Evolutionary conservation across 1,139 yeast genomes (phyloP), one percentile per base, ranked within the genome.

Genomic region (Saccharomyces hybrid): DNA sequence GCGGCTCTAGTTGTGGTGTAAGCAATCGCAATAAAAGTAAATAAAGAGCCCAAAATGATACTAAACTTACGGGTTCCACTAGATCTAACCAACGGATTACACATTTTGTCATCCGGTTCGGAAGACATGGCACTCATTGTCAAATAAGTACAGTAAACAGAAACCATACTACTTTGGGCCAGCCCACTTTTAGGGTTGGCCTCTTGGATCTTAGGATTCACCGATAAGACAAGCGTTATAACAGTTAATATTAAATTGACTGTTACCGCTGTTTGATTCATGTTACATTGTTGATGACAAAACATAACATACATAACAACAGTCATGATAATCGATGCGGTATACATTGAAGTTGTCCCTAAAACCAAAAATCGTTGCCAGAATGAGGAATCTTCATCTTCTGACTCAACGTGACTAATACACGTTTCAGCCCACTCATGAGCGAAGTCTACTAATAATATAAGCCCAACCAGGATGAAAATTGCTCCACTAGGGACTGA

Each of bases 341-440:
- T 63, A 68, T 90, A 93, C 98, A 93, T 90, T 25, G 82, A 70
- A 48, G 86, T 75, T 0, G 99, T 93, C 0, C 98, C 97, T 1
- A 96, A 89, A 38, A 93, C 81, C 50, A 95, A 76, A 25, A 91
- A 73, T 49, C 81, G 77, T 64, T 88, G 83, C 99, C 99, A 93
- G 62, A 88, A 79, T 2, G 67, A 56, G 2, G 76, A 64, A 53
- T 83, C 80, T 51, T 91, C 86, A 59, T 91, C 96, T 62, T 87
- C 95, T 61, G 81, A 78, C 69, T 93, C 98, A 50, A 93, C 89
- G 65, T 89, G 88, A 61, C 86, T 93, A 54, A 93, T 79, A 69
- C 99, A 95, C 9, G 87, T 88, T 66, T 95, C 99, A 0, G 99
- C 98, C 97, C 98, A 95, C 57, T 95, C 95, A 71, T 95, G 99